Percentiles rank a stretch among this genome's conserved stretches.
Conservation (phyloP, 2,329 filamentous ascomycete genomes). For the Diplodia seriata region DNA sequence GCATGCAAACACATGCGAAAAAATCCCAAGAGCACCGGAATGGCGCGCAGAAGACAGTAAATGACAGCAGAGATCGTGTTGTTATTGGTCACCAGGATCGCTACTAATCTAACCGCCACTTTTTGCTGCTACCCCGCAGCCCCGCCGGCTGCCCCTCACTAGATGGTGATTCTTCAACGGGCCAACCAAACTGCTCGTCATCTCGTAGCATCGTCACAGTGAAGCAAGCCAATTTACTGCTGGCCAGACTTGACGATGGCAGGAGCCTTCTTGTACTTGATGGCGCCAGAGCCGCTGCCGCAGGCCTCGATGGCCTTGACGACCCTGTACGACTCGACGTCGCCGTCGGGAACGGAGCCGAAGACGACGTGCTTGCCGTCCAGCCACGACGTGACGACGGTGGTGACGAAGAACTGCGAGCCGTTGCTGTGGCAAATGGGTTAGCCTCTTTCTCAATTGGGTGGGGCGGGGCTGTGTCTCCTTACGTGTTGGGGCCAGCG, state of each 20-base stretch:
- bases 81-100: conserved; percentile 20
- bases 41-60: conserved; percentile 2
- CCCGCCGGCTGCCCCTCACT: conserved; percentile 29
- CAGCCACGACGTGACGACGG: conserved; percentile 71
- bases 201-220: conserved; percentile 25
- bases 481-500: conserved; percentile 88
- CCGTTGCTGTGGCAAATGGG: conserved; percentile 62
- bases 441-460: conserved; percentile 28
- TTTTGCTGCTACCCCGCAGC: conserved; percentile 33
- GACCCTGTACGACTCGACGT: conserved; percentile 59
- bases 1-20: conserved; percentile 2
- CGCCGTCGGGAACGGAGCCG: conserved; percentile 69
- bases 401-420: conserved; percentile 77
- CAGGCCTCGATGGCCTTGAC: conserved; percentile 67
- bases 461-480: conserved; percentile 12
- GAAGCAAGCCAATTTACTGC: conserved; percentile 31
- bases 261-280: conserved; percentile 60
- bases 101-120: conserved; percentile 32
- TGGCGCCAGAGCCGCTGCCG: conserved; percentile 61
- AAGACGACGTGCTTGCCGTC: conserved; percentile 86
- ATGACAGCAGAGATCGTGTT: conserved; percentile 28
- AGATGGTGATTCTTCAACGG: conserved; percentile 7
- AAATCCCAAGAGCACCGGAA: not conserved
- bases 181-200: conserved; percentile 22
- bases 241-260: conserved; percentile 61